These are phyloP conservation scores for Massariosphaeria phaeospora DNA, from an alignment of 495 filamentous ascomycete genomes.

Conservation along the genomic window DNA sequence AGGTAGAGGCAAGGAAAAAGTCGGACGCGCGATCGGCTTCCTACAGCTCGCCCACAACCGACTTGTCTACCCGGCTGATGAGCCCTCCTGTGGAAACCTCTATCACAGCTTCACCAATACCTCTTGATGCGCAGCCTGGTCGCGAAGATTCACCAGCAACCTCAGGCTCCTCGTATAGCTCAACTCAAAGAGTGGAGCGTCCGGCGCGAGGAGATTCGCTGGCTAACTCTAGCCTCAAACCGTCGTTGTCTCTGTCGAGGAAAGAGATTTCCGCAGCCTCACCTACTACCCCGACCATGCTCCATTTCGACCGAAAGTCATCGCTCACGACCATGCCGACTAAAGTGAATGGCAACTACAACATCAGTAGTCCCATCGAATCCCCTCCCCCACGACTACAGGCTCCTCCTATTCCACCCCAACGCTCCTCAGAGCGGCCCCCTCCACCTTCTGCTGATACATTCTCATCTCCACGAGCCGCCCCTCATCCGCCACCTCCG, in stretches of 20 bases:
- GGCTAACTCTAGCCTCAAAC: conserved; percentile 26
- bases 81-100: conserved; percentile 17
- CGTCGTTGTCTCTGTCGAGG: conserved; percentile 1
- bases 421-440: conserved; percentile 37
- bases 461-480: conserved; percentile 59
- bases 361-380: conserved; percentile 38
- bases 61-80: conserved; percentile 21
- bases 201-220: conserved; percentile 59
- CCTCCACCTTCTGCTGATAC: conserved; percentile 47
- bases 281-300: conserved; percentile 31
- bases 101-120: conserved; percentile 15
- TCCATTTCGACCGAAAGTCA: conserved; percentile 32
- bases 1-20: conserved; percentile 56
- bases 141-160: conserved; percentile 26
- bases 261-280: conserved; percentile 24
- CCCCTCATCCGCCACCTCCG: conserved; percentile 57
- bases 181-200: conserved; percentile 33
- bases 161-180: conserved; percentile 32
- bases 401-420: conserved; percentile 34
- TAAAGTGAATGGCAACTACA: conserved; percentile 30
- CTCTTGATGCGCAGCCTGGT: conserved; percentile 4
- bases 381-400: conserved; percentile 36
- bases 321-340: conserved; percentile 28
- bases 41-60: conserved; percentile 13
- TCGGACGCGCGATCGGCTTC: conserved; percentile 24